Percentiles rank a stretch among this genome's conserved stretches.
These are phyloP conservation scores for Dactylella cylindrospora DNA, from an alignment of 2,329 filamentous ascomycete species.

Conservation along the genomic window DNA sequence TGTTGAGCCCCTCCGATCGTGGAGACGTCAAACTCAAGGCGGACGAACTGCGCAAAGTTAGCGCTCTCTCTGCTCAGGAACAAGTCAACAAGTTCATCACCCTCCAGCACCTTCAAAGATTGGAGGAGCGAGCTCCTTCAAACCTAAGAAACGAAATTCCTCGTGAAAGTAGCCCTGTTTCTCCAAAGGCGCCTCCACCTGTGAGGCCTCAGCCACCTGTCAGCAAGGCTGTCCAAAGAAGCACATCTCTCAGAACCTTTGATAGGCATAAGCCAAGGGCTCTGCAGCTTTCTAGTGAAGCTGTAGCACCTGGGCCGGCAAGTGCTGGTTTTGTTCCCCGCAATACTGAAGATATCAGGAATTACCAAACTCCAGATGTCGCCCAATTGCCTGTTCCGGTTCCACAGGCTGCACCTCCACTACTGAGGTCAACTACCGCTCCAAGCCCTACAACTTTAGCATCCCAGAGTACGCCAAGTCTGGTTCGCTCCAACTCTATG, in stretches of 20 bases:
- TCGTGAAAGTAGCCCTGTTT: conserved; percentile 35
- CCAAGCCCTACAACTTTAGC: conserved; percentile 37
- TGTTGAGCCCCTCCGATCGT: conserved; percentile 70
- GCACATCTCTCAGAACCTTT: conserved; percentile 37
- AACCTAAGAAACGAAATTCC: conserved; percentile 30
- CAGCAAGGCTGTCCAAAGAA: conserved; percentile 37
- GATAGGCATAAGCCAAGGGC: conserved; percentile 37
- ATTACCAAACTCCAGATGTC: conserved; percentile 20
- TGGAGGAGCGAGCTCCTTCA: conserved; percentile 47
- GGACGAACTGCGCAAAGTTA: conserved; percentile 68
- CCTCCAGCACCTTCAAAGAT: conserved; percentile 70
- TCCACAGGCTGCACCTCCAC: conserved; percentile 2
- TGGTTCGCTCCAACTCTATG: conserved; percentile 30
- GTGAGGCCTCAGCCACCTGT: conserved; percentile 31
- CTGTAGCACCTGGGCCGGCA: conserved; percentile 31
- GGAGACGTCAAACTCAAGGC: conserved; percentile 64
- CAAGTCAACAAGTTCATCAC: conserved; percentile 88
- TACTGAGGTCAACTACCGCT: conserved; percentile 24
- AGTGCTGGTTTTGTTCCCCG: conserved; percentile 34
- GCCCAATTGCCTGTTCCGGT: conserved; percentile 3
- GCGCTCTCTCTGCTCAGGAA: conserved; percentile 79
- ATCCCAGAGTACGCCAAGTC: conserved; percentile 24
- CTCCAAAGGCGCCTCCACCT: conserved; percentile 24
- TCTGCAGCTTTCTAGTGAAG: conserved; percentile 32
- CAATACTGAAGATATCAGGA: conserved; percentile 28